These are phyloP conservation scores for Aspergillus biplanus DNA, from an alignment of 495 filamentous ascomycete genomes.

Conservation along the genomic window DNA sequence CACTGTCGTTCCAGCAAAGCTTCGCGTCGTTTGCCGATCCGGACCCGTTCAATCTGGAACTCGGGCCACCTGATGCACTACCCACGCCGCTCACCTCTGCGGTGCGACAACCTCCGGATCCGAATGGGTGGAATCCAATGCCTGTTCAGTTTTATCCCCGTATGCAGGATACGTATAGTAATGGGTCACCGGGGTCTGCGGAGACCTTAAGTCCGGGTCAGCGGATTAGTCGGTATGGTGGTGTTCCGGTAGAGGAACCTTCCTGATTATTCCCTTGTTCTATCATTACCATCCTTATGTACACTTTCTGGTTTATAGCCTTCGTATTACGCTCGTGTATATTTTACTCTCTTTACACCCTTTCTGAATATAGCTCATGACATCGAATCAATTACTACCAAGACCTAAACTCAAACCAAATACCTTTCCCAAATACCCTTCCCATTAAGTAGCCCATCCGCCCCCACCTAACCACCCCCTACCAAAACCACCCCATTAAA, in stretches of 20 bases:
- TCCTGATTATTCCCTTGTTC: background rate
- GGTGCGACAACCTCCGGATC: background rate
- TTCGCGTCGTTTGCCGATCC: slow-evolving; percentile 18
- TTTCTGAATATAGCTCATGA: no score
- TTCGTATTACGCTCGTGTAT: no score
- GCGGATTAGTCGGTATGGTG: slow-evolving; percentile 24
- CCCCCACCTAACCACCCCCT: no score
- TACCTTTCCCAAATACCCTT: no score
- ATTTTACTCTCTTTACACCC: no score
- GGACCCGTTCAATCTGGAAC: slow-evolving; percentile 3
- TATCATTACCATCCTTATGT: no score
- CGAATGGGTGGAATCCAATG: background rate
- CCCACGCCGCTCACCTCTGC: background rate
- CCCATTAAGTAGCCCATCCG: no score
- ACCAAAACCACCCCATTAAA: no score
- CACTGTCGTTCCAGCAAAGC: slow-evolving; percentile 35
- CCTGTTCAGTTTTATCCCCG: background rate
- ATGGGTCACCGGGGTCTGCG: background rate
- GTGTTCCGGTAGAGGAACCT: background rate
- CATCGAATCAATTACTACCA: no score
- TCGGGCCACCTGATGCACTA: background rate
- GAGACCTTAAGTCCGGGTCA: slow-evolving; percentile 21
- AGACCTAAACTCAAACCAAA: no score
- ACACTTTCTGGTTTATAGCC: no score
- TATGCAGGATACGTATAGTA: background rate